Evolutionary conservation across 2,329 filamentous ascomycete genomes (phyloP), one percentile per base, ranked within the genome.

Genomic region (Thermothelomyces thermophilus): DNA sequence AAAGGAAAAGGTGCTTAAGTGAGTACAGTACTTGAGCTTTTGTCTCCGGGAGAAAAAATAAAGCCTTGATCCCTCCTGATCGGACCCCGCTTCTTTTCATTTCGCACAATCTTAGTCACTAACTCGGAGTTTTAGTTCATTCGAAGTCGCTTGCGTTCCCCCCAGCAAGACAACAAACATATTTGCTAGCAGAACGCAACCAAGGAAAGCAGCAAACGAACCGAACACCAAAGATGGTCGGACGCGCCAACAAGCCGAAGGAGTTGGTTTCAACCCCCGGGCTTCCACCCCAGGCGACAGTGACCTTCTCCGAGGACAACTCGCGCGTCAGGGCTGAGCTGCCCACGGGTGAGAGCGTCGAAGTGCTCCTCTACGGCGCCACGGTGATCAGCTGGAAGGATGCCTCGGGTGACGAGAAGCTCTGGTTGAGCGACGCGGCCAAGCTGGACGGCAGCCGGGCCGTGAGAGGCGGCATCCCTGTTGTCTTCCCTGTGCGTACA

Each of bases 371-470:
- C n/a, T 87, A 87, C 63, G 93, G 93, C 51, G 93, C 93, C 10
- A 97, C 90, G 1, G 86, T 98, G 41, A 83, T 87, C 52, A 93
- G 86, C 69, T 98, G 93, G 93, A 95, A 93, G 75, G 84, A 86
- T 64, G 79, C 82, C 52, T 74, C 79, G 51, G 86, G 86, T 41
- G 72, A 80, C 49, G 90, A 96, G 73, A 90, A 90, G 70, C 76
- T 96, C 48, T 96, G 89, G 78, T 64, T 96, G 59, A 93, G 87
- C 69, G 81, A 90, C 54, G 82, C 77, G 51, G 86, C 90, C 39
- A 81, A 80, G 62, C 74, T 95, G 50, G 90, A 97, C 64, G 91
- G 93, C 46, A 84, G 77, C 59, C 95, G 95, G 74, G 79, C 91
- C 20, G 90, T 97, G 46, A 79, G 93, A 56, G 93, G 93, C 50